A percentile compares a stretch with the other conserved stretches of the same genome.
Conservation (phyloP, 2,329 filamentous ascomycete genomes). For the Pseudogymnoascus destructans region DNA sequence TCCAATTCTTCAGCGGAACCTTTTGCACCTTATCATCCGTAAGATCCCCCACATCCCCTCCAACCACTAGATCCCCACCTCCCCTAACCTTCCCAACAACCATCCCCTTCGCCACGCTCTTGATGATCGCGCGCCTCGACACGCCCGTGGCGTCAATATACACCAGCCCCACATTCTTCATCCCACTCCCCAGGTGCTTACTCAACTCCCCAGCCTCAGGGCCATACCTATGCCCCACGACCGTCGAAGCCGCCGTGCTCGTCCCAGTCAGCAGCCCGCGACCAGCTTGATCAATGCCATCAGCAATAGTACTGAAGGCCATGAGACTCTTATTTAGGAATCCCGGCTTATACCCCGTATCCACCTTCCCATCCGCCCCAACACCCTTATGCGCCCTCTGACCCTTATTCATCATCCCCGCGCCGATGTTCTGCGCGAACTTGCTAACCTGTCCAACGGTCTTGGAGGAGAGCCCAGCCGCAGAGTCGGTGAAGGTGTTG, state of each 20-base stretch:
- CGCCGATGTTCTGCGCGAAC: slow-evolving; percentile 82
- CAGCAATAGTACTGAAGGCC: slow-evolving; percentile 86
- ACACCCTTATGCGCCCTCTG: slow-evolving; percentile 44
- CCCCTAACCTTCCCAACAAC: slow-evolving; percentile 67
- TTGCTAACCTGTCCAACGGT: slow-evolving; percentile 75
- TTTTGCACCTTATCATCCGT: slow-evolving; percentile 7
- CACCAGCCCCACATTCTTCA: slow-evolving; percentile 92
- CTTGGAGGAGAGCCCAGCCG: slow-evolving; percentile 68
- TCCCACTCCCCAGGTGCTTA: slow-evolving; percentile 62
- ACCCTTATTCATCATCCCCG: slow-evolving; percentile 53
- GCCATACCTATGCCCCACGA: slow-evolving; percentile 85
- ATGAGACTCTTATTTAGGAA: slow-evolving; percentile 92
- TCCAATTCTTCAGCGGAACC: slow-evolving; percentile 14
- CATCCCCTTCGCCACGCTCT: slow-evolving; percentile 95
- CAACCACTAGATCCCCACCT: slow-evolving; percentile 61
- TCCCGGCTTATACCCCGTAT: slow-evolving; percentile 66
- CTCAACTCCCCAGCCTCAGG: slow-evolving; percentile 70
- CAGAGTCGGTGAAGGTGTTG: slow-evolving; percentile 69
- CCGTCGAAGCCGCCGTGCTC: slow-evolving; percentile 65
- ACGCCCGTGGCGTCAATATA: slow-evolving; percentile 96
- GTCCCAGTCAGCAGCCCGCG: slow-evolving; percentile 63
- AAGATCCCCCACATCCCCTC: slow-evolving; percentile 34
- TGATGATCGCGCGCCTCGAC: slow-evolving; percentile 76
- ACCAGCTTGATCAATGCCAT: slow-evolving; percentile 82
- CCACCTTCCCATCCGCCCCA: slow-evolving; percentile 53